A percentile compares a stretch with the other conserved stretches of the same genome.
phyloP scores from a whole-genome alignment of 2,329 filamentous ascomycete species.

The Helminthosporium solani region DNA sequence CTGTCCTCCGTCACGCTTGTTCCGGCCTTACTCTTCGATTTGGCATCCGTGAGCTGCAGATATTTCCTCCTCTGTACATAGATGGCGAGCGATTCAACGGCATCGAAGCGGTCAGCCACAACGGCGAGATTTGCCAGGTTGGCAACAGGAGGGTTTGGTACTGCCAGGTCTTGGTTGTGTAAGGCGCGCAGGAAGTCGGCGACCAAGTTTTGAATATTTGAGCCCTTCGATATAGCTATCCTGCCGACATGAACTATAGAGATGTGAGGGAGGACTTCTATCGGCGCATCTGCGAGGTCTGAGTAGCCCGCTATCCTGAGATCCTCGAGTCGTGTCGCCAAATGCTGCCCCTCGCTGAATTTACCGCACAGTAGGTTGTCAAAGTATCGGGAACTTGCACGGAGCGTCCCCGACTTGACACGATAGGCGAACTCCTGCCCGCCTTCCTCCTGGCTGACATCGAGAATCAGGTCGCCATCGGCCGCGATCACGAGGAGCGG shows the following conservation, averaged over 20 bases:
- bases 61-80: constrained; percentile 53
- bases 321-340: constrained; percentile 54
- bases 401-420: constrained; percentile 59
- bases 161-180: constrained; percentile 55
- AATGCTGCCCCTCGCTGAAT: constrained; percentile 62
- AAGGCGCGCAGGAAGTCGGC: constrained; percentile 67
- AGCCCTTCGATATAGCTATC: constrained; percentile 63
- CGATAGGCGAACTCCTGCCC: constrained; percentile 60
- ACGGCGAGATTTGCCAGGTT: constrained; percentile 69
- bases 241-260: constrained; percentile 67
- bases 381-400: constrained; percentile 68
- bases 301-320: constrained; percentile 51
- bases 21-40: constrained; percentile 44
- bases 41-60: constrained; percentile 46
- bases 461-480: constrained; percentile 65
- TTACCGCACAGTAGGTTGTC: constrained; percentile 64
- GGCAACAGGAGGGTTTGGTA: constrained; percentile 52
- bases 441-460: constrained; percentile 65
- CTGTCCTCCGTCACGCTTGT: constrained; percentile 59
- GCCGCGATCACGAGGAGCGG: constrained; percentile 54
- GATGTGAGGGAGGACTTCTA: constrained; percentile 61
- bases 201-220: constrained; percentile 62
- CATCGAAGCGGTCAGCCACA: constrained; percentile 73
- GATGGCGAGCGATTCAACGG: constrained; percentile 55
- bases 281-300: constrained; percentile 52